Base-by-base conservation (phyloP, 768 basidiomycete species). In the Rhodotorula taiwanensis region DNA sequence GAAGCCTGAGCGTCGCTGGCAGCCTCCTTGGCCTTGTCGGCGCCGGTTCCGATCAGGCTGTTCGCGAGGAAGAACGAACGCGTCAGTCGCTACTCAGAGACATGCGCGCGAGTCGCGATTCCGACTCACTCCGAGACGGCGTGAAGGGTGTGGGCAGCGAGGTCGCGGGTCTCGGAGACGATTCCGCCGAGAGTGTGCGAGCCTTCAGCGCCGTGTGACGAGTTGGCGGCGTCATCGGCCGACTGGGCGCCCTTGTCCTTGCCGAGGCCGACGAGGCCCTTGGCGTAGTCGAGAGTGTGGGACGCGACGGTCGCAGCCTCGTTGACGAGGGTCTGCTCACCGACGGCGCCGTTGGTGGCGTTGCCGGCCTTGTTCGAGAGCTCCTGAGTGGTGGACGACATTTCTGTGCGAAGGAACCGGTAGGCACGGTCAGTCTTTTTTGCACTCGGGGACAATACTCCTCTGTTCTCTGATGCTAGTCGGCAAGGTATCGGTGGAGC, bases 1-100 rank as follows among this genome's bases (percentile, higher is more conserved):
- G 58, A 60, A 15, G 41, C 39, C 60, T 63, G 58, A 2, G 61
- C 66, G 30, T 68, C 66, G 9, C 25, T 28, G 7, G 62, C 58
- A 7, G 61, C 66, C 13, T 60, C 61, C 62, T 67, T 52, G 9
- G 66, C 36, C 62, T 67, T 60, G 39, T 60, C 66, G 10, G 50
- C 51, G 13, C 47, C 55, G 2, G 55, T 42, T 5, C 31, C 58
- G 58, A 68, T 36, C 25, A 60, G 41, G 30, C 61, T 60, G 44
- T 13, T 20, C 6, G 14, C 20, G 7, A 4, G 34, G n/a, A n/a
- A n/a, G n/a, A n/a, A n/a, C n/a, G n/a, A 7, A 10, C 9, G 3
- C 13, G 36, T 23, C 16, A 48, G 33, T 4, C 1, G 25, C n/a
- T 2, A 15, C 14, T 13, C 6, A 30, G 42, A 25, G 16, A 28